Base-by-base conservation (phyloP, 169 alveolate genomes). In the Eimeria brunetti region DNA sequence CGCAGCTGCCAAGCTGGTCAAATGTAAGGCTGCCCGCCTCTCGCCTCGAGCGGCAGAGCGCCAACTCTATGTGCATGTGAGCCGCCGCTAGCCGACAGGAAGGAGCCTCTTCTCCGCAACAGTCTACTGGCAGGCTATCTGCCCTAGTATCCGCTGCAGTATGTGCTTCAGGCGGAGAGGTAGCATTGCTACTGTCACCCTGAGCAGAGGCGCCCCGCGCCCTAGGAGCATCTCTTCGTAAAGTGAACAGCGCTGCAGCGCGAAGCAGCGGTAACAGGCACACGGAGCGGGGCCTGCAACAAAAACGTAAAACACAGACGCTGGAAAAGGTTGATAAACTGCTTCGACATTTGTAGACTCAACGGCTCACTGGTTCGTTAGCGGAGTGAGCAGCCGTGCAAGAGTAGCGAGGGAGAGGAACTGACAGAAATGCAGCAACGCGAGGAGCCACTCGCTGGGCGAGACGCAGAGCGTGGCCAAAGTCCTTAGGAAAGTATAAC, bases 401-500 rank as follows among this genome's bases (percentile, higher is more conserved):
- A 11, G 0, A 20, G 44, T 49, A 69, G 3, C 20, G n/a, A 30
- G 27, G 38, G 38, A 69, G 44, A 44, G 27, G 8, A 38, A 60
- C 91, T 84, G 27, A 84, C 91, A 84, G 38, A 22, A 84, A 84
- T 36, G 91, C 91, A 84, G 91, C 91, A 84, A 60, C 80, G 80
- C 80, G 78, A 20, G 91, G 91, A 20, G 91, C 91, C 11, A 84
- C 91, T 22, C 80, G 56, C 91, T 84, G 91, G 80, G 91, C 91
- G 41, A 84, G 91, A 38, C 91, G 91, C 58, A 84, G 78, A 60
- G 91, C 91, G 22, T 58, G 80, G 22, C 78, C 30, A 33, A 81
- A 81, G 89, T 81, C 89, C 89, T 78, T 51, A n/a, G 56, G 49
- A 38, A 76, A 51, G 62, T 27, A 75, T 22, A 41, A 2, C 18